phyloP scores from a whole-genome alignment of 495 filamentous ascomycete species.

The Xylaria bambusicola region DNA sequence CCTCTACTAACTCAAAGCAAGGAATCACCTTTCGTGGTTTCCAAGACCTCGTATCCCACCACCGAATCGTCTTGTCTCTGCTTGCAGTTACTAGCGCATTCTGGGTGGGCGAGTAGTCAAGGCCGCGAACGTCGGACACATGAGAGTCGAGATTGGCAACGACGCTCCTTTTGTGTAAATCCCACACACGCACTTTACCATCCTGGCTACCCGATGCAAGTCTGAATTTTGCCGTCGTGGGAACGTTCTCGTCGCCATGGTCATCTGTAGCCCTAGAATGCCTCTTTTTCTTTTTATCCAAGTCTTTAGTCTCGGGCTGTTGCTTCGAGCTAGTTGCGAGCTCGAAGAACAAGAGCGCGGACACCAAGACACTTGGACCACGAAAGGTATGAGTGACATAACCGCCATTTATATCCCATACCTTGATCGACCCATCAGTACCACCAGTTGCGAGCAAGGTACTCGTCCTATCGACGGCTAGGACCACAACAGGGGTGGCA shows the following conservation, averaged over 20 bases:
- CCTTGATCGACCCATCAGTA: conserved; percentile 89
- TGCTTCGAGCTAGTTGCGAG: conserved; percentile 49
- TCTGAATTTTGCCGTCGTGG: conserved; percentile 60
- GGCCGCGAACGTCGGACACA: conserved; percentile 82
- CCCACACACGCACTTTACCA: conserved; percentile 87
- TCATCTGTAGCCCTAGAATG: conserved; percentile 47
- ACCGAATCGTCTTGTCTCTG: conserved; percentile 88
- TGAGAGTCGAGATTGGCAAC: conserved; percentile 84
- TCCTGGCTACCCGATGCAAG: conserved; percentile 92
- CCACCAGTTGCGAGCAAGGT: conserved; percentile 89
- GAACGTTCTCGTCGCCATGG: conserved; percentile 26
- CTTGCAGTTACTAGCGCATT: conserved; percentile 83
- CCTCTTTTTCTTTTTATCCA: conserved; percentile 41
- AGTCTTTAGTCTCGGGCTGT: conserved; percentile 24
- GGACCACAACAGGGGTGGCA: conserved; percentile 79
- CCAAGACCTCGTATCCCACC: conserved; percentile 87
- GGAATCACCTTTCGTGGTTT: conserved; percentile 80
- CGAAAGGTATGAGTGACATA: conserved; percentile 94
- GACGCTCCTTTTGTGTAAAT: conserved; percentile 79
- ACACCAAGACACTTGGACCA: conserved; percentile 86
- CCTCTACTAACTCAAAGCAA: conserved; percentile 82
- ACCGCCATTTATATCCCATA: conserved; percentile 92
- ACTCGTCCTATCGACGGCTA: conserved; percentile 79
- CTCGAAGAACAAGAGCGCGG: conserved; percentile 90
- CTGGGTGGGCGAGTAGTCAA: conserved; percentile 75